Percentiles rank a stretch among this genome's conserved stretches.
Conservation (phyloP, 2,329 filamentous ascomycete species). For the Chaetomium sp. region DNA sequence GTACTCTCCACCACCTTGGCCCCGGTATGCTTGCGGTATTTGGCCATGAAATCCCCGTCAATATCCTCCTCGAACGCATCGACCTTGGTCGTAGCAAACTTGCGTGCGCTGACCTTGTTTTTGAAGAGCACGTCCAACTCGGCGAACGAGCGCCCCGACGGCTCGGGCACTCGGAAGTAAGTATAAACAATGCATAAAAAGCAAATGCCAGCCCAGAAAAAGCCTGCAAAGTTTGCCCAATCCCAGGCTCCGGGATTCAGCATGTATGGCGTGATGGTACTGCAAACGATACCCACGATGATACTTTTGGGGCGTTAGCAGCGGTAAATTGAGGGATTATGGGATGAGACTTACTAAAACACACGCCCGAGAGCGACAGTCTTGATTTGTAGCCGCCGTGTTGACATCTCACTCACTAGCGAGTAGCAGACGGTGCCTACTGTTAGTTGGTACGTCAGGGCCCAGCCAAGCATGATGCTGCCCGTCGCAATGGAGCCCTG, state of each 20-base stretch:
- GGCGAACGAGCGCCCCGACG: constrained; percentile 76
- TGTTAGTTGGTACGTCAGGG: constrained; percentile 80
- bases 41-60: constrained; percentile 51
- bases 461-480: constrained; percentile 82
- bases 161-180: constrained; percentile 80
- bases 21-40: constrained; percentile 46
- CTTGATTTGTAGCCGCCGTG: constrained; percentile 83
- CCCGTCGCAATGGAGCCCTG: constrained; percentile 74
- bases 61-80: constrained; percentile 58
- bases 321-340: not conserved
- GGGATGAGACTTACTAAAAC: constrained; percentile 58
- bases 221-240: constrained; percentile 84
- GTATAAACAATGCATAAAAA: constrained; percentile 80
- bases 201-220: constrained; percentile 82
- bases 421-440: constrained; percentile 91
- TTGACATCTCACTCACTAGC: constrained; percentile 81
- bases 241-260: constrained; percentile 84
- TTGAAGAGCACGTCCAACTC: constrained; percentile 87
- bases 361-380: constrained; percentile 85
- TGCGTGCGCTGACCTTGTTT: constrained; percentile 67
- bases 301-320: constrained; percentile 53
- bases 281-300: constrained; percentile 77
- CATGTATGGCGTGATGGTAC: constrained; percentile 88
- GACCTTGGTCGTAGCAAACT: constrained; percentile 65
- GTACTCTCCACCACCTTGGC: not conserved